These are phyloP conservation scores for Dimocarpus longan DNA, from an alignment of 345 rosid species.

Conservation along the genomic window DNA sequence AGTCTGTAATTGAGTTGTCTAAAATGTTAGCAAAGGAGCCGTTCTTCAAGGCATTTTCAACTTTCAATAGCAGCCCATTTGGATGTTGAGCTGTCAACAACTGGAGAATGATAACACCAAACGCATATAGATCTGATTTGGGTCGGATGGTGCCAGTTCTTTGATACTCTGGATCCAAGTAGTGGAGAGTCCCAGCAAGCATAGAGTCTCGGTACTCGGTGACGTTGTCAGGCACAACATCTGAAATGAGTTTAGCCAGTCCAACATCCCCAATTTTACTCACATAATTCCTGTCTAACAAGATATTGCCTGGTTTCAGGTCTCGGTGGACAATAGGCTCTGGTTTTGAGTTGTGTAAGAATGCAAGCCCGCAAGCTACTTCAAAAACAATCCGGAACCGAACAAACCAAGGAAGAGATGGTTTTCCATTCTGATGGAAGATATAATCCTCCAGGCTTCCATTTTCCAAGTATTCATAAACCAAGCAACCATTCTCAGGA, in stretches of 20 bases:
- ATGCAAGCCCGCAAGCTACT: conserved; percentile 81
- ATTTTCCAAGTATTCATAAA: conserved; percentile 84
- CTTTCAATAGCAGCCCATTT: conserved; percentile 56
- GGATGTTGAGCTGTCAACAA: conserved; percentile 64
- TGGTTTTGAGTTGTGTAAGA: conserved; percentile 92
- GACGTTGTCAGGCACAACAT: conserved; percentile 67
- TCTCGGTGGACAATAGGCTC: conserved; percentile 87
- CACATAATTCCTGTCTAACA: conserved; percentile 69
- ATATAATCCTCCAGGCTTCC: conserved; percentile 76
- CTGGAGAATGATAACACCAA: conserved; percentile 76
- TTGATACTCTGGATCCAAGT: conserved; percentile 93
- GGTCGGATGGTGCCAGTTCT: conserved; percentile 89
- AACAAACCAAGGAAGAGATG: conserved; percentile 77
- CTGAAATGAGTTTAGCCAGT: conserved; percentile 78
- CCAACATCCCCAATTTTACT: conserved; percentile 94
- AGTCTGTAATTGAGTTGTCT: conserved; percentile 59
- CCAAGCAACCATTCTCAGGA: conserved; percentile 77
- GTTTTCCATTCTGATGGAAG: conserved; percentile 54
- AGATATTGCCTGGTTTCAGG: conserved; percentile 78
- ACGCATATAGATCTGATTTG: conserved; percentile 84
- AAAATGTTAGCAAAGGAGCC: conserved; percentile 60
- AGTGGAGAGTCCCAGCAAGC: conserved; percentile 74
- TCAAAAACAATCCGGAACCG: conserved; percentile 76
- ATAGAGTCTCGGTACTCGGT: conserved; percentile 67
- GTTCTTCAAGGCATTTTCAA: conserved; percentile 63